A percentile compares a stretch with the other conserved stretches of the same genome.
Conservation (phyloP, 768 basidiomycete species). For the Amanita rimosa region DNA sequence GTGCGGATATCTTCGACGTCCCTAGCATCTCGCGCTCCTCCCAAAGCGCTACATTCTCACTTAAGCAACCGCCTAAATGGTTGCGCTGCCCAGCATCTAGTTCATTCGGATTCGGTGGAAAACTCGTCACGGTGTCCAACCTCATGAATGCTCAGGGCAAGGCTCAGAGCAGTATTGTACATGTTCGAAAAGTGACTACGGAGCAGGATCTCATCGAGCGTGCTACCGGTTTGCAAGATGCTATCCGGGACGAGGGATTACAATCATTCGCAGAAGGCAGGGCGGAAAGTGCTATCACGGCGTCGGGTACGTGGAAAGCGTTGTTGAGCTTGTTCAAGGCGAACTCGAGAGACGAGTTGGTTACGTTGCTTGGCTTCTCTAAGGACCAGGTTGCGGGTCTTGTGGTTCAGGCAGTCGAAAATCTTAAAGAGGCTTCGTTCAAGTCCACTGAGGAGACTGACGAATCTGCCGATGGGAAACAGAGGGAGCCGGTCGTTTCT, state of each 20-base stretch:
- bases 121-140: conserved; percentile 73
- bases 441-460: conserved; percentile 25
- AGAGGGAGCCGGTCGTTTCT: conserved; percentile 71
- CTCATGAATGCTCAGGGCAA: conserved; percentile 65
- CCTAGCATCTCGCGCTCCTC: conserved; percentile 39
- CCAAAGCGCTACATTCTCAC: conserved; percentile 53
- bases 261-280: conserved; percentile 60
- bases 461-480: conserved; percentile 28
- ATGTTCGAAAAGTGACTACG: conserved; percentile 67
- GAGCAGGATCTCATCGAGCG: conserved; percentile 68
- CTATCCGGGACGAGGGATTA: conserved; percentile 46
- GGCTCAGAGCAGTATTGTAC: conserved; percentile 73
- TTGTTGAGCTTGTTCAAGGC: conserved; percentile 82
- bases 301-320: conserved; percentile 72
- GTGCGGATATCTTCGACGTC: conserved; percentile 72
- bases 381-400: conserved; percentile 73
- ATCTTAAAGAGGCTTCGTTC: conserved; percentile 40
- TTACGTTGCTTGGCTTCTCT: conserved; percentile 86
- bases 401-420: conserved; percentile 70
- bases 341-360: conserved; percentile 81
- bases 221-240: conserved; percentile 52
- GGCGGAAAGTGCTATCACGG: conserved; percentile 17
- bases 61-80: conserved; percentile 97
- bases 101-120: conserved; percentile 89
- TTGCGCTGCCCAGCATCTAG: conserved; percentile 70